These are phyloP conservation scores for Rhododendron griersonianum DNA, from an alignment of 148 eudicot genomes.

Conservation along the genomic window DNA sequence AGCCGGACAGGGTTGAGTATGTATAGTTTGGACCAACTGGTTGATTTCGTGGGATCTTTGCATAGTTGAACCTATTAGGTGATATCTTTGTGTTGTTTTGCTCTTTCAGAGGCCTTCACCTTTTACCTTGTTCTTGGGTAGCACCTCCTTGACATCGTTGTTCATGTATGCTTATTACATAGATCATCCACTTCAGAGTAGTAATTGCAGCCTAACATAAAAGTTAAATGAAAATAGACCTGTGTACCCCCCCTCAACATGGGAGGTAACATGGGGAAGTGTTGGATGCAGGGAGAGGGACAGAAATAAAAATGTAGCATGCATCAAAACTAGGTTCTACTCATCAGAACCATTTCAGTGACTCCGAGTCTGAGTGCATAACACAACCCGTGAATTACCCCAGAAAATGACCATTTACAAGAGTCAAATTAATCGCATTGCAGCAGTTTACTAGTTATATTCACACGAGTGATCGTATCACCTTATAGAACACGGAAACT, in stretches of 20 bases:
- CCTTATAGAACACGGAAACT: background rate
- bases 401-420: background rate
- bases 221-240: background rate
- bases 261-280: background rate
- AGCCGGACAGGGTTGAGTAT: background rate
- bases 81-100: background rate
- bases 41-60: background rate
- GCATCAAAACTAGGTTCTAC: slow-evolving; percentile 1
- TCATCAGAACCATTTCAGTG: background rate
- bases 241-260: background rate
- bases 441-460: background rate
- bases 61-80: background rate
- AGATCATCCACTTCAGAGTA: background rate
- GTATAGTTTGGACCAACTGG: background rate
- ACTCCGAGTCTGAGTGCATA: background rate
- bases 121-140: background rate
- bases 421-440: background rate
- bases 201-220: background rate
- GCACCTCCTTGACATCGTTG: background rate
- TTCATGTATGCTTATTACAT: background rate
- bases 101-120: background rate
- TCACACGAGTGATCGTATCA: background rate
- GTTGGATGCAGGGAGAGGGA: background rate
- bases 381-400: background rate
- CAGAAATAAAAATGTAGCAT: background rate